A percentile compares a stretch with the other conserved stretches of the same genome.
phyloP scores from a whole-genome alignment of 352 stramenopile species.

The Pelagophyceae sp. region DNA sequence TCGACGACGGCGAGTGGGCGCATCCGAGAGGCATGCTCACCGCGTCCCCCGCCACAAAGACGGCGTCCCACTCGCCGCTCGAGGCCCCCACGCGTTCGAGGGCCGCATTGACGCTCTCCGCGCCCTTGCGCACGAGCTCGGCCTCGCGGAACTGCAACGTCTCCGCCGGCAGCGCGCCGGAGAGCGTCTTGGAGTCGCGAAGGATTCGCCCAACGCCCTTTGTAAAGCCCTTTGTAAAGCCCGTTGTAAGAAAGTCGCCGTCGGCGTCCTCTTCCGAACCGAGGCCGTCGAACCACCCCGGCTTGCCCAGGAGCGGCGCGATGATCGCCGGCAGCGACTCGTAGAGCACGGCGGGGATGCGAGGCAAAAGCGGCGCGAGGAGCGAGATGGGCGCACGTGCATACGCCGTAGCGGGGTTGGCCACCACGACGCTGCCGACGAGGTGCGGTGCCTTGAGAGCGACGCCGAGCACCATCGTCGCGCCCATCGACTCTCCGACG shows the following conservation, averaged over 20 bases:
- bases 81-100: neutral
- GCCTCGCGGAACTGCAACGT: neutral
- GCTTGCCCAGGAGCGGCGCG: neutral
- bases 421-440: neutral
- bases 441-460: neutral
- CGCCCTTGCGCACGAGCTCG: neutral
- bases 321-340: neutral
- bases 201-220: too few species aligned
- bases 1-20: too few species aligned
- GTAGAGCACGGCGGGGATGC: neutral
- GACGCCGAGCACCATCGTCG: neutral
- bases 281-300: constrained; percentile 1
- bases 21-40: too few species aligned
- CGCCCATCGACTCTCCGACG: constrained; percentile 1
- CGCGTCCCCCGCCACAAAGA: neutral
- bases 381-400: neutral
- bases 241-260: neutral
- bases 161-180: neutral
- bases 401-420: neutral
- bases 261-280: neutral
- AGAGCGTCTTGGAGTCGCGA: neutral
- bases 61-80: neutral
- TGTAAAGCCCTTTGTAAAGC: too few species aligned
- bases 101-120: neutral
- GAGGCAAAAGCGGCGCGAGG: neutral